These are phyloP conservation scores for Delonix regia DNA, from an alignment of 306 rosid species.

Conservation along the genomic window DNA sequence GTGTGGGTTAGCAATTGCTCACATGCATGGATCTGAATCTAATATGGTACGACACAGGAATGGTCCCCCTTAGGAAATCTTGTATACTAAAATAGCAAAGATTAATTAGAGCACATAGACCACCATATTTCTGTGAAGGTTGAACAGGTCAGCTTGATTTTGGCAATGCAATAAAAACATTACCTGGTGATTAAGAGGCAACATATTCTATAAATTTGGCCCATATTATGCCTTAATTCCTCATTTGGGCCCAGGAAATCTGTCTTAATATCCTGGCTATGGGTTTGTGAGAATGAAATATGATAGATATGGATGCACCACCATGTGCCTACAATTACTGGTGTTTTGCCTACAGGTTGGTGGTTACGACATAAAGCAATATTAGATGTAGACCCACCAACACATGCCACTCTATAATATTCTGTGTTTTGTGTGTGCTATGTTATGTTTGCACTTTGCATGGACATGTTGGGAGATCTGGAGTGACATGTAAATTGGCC, in stretches of 20 bases:
- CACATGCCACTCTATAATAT: conserved; percentile 35
- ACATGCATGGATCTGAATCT: conserved; percentile 45
- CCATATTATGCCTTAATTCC: conserved; percentile 52
- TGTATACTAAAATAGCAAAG: conserved; percentile 46
- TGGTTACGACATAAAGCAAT: conserved; percentile 45
- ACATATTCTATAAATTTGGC: conserved; percentile 44
- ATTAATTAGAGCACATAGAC: conserved; percentile 42
- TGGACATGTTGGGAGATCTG: conserved; percentile 28
- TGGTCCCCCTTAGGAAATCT: conserved; percentile 60
- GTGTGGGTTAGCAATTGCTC: conserved; percentile 37
- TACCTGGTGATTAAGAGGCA: conserved; percentile 35
- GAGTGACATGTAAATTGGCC: conserved; percentile 10
- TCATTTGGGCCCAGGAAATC: conserved; percentile 60
- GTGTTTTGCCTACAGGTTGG: conserved; percentile 47
- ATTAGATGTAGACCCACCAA: conserved; percentile 55
- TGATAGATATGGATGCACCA: conserved; percentile 36
- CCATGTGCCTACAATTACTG: conserved; percentile 58
- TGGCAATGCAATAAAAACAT: conserved; percentile 22
- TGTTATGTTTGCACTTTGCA: conserved; percentile 34
- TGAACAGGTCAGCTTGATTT: conserved; percentile 37
- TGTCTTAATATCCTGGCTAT: conserved; percentile 39
- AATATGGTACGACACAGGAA: conserved; percentile 40
- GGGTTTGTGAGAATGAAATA: conserved; percentile 29
- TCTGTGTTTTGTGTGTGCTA: conserved; percentile 20
- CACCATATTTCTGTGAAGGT: conserved; percentile 26